Percentiles rank a stretch among this genome's conserved stretches.
Evolutionary conservation across 306 rosid genomes (phyloP).

Genomic region (Cucurbita argyrosperma): DNA sequence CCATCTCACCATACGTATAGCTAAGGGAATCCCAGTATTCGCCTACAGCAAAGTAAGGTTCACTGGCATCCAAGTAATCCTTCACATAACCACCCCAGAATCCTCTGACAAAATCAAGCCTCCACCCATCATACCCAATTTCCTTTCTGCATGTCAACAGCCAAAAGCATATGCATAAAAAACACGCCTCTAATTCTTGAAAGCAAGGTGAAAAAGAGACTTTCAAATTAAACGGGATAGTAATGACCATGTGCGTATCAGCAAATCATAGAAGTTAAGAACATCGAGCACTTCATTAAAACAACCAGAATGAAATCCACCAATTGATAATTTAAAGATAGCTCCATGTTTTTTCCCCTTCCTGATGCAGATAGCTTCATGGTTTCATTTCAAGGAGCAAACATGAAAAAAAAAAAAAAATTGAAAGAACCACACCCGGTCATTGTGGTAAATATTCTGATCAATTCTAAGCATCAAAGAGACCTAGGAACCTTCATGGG

Average conservation of each 20-base stretch:
- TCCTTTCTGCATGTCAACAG: constrained; percentile 47
- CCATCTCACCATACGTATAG: constrained; percentile 83
- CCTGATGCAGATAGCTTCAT: background rate
- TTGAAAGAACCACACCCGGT: background rate
- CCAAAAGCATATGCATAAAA: background rate
- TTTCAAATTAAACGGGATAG: background rate
- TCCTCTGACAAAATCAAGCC: constrained; percentile 96
- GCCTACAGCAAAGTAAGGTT: constrained; percentile 79
- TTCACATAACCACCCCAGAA: constrained; percentile 99
- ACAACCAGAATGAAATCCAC: background rate
- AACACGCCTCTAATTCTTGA: background rate
- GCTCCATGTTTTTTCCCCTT: too few species aligned
- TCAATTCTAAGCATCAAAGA: background rate
- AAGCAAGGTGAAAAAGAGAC: background rate
- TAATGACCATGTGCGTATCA: background rate
- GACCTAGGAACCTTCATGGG: background rate
- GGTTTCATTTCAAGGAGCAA: background rate
- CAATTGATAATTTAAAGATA: background rate
- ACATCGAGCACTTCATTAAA: background rate
- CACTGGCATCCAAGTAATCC: constrained; percentile 70
- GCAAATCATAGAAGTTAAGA: background rate
- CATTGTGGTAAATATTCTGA: background rate
- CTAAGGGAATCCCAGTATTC: constrained; percentile 97
- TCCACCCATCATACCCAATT: constrained; percentile 95
- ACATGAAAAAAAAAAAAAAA: background rate